Base-by-base conservation (phyloP, 805 yeast genomes). In the Debaryomyces hansenii region DNA sequence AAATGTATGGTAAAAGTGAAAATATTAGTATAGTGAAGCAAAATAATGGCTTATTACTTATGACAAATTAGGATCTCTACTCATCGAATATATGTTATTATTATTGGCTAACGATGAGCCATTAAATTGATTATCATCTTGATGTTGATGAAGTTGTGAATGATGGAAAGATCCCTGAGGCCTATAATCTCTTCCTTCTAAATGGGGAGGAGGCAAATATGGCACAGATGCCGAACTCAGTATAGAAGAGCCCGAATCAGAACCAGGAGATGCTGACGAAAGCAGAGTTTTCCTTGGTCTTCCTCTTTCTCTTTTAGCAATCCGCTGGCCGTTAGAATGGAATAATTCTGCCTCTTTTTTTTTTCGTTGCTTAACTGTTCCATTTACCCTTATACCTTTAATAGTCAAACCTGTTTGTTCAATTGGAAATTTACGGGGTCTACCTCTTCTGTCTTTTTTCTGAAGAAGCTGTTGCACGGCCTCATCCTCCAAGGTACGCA, bases 381-480 rank as follows among this genome's bases (percentile, higher is more conserved):
- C 77, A 42, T 63, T 69, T 4, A 72, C 71, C 40, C 73, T 57
- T 28, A 72, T 64, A 1, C 77, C 77, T 50, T 66, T 70, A 37
- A 72, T 72, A 10, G 77, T 72, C 6, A 70, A 56, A 1, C 76
- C 79, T 6, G 74, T 69, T 46, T 70, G 72, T 46, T 71, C 78
- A n/a, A 70, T 60, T 1, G 80, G 77, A 45, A 72, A 72, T 53
- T 77, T 77, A 52, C 80, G 63, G 2, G 82, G 82, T 51, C 82
- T 63, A 11, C 82, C 82, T 35, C 80, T 47, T 59, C 70, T 64
- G 60, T 75, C 72, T 55, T 77, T 72, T 55, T 61, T 70, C 43
- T 61, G 58, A 21, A 72, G 54, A 28, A 71, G 58, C 46, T 66
- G 63, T 49, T 67, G 56, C 5, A 67, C 68, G 10, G 66, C 71